Evolutionary conservation across 768 basidiomycete species (phyloP).

Genomic region (Gyrodon lividus): DNA sequence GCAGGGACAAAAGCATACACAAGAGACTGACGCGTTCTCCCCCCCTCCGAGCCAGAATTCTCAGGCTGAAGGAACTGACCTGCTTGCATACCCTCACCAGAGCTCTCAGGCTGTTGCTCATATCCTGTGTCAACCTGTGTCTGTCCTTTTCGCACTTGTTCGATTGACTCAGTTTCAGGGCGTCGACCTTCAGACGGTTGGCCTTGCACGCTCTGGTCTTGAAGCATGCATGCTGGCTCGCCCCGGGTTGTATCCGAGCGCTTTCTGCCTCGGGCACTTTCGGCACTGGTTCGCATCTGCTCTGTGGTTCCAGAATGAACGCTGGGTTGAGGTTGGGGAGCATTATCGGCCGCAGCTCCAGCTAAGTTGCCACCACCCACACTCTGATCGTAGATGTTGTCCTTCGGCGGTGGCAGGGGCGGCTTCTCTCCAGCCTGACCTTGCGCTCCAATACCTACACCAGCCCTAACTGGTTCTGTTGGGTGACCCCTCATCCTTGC

Average conservation of each 20-base stretch:
- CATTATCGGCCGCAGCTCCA: not conserved
- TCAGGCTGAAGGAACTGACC: too few species aligned
- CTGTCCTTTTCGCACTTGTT: not conserved
- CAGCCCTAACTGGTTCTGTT: not conserved
- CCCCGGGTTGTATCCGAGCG: too few species aligned
- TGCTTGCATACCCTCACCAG: not conserved
- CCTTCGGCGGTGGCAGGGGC: too few species aligned
- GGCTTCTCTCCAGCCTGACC: not conserved
- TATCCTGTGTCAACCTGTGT: not conserved
- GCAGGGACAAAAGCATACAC: not conserved
- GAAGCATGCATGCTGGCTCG: too few species aligned
- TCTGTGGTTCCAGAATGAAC: not conserved
- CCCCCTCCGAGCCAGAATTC: too few species aligned
- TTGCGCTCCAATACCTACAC: not conserved
- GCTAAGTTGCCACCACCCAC: too few species aligned
- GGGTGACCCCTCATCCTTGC: constrained; percentile 26
- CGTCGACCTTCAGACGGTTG: not conserved
- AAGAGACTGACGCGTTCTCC: constrained; percentile 9
- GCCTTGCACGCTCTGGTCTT: not conserved
- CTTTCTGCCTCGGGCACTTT: not conserved
- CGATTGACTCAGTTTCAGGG: not conserved
- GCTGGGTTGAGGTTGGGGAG: not conserved
- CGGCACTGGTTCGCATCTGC: not conserved
- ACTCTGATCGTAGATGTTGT: too few species aligned
- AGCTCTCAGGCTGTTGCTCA: not conserved